phyloP scores from a whole-genome alignment of 1,284 basidiomycete genomes.

The Moesziomyces sp. region DNA sequence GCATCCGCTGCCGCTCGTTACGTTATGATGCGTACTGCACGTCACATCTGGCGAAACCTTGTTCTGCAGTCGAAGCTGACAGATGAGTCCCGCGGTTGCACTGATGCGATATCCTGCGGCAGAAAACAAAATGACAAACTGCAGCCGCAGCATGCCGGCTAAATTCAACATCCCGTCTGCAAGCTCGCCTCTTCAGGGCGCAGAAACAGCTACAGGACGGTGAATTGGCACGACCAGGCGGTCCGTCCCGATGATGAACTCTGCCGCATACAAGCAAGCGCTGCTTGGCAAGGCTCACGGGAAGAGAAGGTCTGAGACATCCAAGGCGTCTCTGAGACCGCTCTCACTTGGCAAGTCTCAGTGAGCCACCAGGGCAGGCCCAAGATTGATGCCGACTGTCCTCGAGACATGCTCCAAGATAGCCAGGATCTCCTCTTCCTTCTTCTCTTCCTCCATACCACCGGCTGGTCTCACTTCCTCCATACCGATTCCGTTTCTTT shows the following conservation, averaged over 20 bases:
- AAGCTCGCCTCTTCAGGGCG: background rate
- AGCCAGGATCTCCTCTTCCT: constrained; percentile 1
- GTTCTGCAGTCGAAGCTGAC: no score
- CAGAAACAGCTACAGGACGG: no score
- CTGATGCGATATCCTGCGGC: no score
- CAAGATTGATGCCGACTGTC: background rate
- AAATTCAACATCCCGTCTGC: constrained; percentile 17
- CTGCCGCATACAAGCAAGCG: background rate
- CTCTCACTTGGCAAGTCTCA: no score
- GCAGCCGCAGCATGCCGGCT: constrained; percentile 1
- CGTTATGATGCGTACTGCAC: background rate
- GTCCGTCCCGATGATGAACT: background rate
- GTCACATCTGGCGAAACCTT: no score
- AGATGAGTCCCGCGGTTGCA: no score
- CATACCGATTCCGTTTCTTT: constrained; percentile 1
- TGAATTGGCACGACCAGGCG: no score
- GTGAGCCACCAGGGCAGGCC: background rate
- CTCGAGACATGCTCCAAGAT: background rate
- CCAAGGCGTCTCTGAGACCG: background rate
- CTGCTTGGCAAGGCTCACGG: background rate
- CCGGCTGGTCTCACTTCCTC: constrained; percentile 38
- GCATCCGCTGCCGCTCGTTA: no score
- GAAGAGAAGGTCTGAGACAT: background rate
- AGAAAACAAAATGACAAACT: background rate
- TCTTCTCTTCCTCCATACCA: constrained; percentile 39